Evolutionary conservation across 345 rosid genomes (phyloP), one percentile per base, ranked within the genome.

Genomic region (Garcia nutans): DNA sequence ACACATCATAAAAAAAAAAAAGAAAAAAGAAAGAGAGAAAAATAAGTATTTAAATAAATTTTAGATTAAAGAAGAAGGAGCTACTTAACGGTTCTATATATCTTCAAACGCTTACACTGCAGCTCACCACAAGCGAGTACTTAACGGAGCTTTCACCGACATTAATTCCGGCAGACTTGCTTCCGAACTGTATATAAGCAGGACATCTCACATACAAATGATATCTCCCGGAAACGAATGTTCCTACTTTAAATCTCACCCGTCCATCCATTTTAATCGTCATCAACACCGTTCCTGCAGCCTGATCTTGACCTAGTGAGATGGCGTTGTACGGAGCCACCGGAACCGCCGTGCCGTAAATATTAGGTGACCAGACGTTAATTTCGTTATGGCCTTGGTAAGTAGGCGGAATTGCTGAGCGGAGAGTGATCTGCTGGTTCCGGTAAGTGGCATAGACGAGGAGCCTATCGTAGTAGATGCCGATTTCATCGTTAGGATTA

Each of bases 401-500:
- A 19, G 84, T 82, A 0, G 88, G 75, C 1, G 86, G 93, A 59
- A 96, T 71, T 20, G 73, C 6, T 8, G 95, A 84, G 0, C 86
- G 90, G 77, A 77, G 85, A 59, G 97, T 92, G 83, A 96, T 88
- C 74, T 93, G 98, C 74, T 96, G 98, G 89, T 24, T 77, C 9
- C 79, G 87, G 80, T 96, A 96, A 19, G 80, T 77, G 47, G 97
- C 97, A 80, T 90, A 93, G 65, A 89, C 57, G 83, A 86, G 87
- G 66, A 93, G 91, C 54, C 79, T 84, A 80, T 93, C 98, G 82
- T 93, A 96, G 89, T 96, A 96, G 72, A 96, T 12, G 3, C 97
- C 99, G 78, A 96, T 84, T 20, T 76, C 78, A 77, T 91, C 90
- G 74, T 96, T 93, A 1, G 93, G 97, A 82, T 96, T 93, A 28